Percentiles rank a stretch among this genome's conserved stretches.
Conservation (phyloP, 345 rosid genomes). For the Dipteronia sinensis region DNA sequence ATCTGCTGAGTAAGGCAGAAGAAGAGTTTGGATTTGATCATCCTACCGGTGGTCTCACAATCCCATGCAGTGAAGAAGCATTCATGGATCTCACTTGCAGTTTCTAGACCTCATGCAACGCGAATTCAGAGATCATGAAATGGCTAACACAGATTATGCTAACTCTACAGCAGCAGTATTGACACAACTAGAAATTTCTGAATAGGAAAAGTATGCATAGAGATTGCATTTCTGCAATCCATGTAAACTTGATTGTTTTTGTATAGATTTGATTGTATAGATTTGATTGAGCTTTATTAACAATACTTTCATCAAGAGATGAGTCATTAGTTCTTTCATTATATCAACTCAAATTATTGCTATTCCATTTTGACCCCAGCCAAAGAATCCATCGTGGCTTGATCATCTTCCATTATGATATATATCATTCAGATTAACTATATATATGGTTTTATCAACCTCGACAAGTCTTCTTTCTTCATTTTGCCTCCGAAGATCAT, state of each 20-base stretch:
- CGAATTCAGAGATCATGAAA: neutral
- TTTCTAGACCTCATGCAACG: neutral
- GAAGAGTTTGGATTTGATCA: constrained; percentile 45
- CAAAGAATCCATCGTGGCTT: neutral
- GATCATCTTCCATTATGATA: neutral
- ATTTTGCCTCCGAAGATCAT: no score
- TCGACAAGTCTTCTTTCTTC: no score
- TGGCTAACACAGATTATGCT: neutral
- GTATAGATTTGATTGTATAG: neutral
- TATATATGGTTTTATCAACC: no score
- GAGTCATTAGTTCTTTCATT: neutral
- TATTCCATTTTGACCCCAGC: neutral
- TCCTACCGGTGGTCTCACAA: constrained; percentile 45
- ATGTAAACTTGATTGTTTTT: neutral
- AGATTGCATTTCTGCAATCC: neutral
- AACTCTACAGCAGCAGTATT: neutral
- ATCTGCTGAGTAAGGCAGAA: constrained; percentile 35
- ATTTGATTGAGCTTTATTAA: neutral
- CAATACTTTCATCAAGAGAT: neutral
- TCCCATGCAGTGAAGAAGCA: constrained; percentile 40
- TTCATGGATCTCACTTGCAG: constrained; percentile 29
- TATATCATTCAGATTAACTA: no score
- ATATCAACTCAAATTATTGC: neutral
- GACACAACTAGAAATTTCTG: neutral
- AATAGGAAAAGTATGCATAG: neutral